Percentiles rank a stretch among this genome's conserved stretches.
Evolutionary conservation across 441 rosid species (phyloP).

Genomic region (Pelargonium hybrid): DNA sequence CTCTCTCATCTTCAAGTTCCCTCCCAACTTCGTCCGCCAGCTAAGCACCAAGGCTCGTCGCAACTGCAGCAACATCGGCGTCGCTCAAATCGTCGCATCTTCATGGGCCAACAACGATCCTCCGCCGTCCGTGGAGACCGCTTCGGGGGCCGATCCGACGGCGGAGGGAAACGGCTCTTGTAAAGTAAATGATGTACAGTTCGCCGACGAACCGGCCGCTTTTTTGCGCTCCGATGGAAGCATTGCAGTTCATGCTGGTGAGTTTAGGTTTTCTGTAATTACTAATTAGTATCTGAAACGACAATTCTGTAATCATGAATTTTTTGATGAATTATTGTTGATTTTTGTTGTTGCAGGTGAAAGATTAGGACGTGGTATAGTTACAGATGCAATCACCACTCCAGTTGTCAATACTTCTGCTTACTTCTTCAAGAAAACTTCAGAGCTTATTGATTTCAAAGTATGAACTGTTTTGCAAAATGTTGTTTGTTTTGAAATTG

Average conservation of each 20-base stretch:
- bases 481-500: neutral
- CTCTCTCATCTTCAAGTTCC: conserved; percentile 66
- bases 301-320: neutral
- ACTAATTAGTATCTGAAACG: too few relatives aligned
- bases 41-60: conserved; percentile 85
- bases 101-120: conserved; percentile 62
- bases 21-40: conserved; percentile 93
- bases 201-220: conserved; percentile 19
- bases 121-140: conserved; percentile 23
- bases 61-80: conserved; percentile 97
- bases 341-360: conserved; percentile 42
- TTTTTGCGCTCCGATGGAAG: conserved; percentile 86
- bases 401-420: conserved; percentile 94
- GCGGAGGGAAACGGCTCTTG: conserved; percentile 33
- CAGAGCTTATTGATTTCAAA: conserved; percentile 86
- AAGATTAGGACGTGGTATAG: conserved; percentile 87
- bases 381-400: conserved; percentile 90
- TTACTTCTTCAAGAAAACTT: conserved; percentile 70
- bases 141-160: conserved; percentile 26
- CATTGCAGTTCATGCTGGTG: conserved; percentile 85
- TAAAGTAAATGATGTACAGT: conserved; percentile 42
- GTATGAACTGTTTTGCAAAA: conserved; percentile 21
- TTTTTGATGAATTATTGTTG: neutral
- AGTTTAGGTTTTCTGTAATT: too few relatives aligned
- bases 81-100: conserved; percentile 94